These are phyloP conservation scores for Aspergillus jensenii DNA, from an alignment of 2,329 filamentous ascomycete species.

Conservation along the genomic window DNA sequence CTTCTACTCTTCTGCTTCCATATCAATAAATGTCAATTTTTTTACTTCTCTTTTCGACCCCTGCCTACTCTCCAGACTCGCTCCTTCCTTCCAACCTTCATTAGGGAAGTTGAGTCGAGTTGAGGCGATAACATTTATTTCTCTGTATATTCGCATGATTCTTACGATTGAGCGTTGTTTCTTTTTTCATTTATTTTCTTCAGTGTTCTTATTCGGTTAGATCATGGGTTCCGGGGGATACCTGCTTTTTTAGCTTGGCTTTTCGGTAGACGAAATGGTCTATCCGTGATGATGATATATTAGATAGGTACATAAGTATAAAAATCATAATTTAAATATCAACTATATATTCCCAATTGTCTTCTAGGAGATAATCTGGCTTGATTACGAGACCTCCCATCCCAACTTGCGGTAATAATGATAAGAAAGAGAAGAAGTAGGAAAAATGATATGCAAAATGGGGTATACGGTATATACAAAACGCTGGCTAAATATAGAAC, in stretches of 20 bases:
- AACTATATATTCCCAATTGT: background rate
- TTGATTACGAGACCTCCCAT: too few species aligned
- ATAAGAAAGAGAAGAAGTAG: too few species aligned
- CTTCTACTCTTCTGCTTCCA: background rate
- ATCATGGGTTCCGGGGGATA: constrained; percentile 6
- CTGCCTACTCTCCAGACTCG: background rate
- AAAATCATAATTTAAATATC: background rate
- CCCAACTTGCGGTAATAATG: too few species aligned
- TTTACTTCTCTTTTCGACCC: background rate
- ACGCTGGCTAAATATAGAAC: background rate
- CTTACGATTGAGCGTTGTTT: constrained; percentile 15
- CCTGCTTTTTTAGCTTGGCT: constrained; percentile 3
- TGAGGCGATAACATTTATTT: background rate
- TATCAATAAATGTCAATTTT: background rate
- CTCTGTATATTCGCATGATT: constrained; percentile 7
- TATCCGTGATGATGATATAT: background rate
- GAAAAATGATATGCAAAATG: too few species aligned
- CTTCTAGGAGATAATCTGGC: background rate
- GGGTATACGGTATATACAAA: background rate
- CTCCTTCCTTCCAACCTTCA: background rate
- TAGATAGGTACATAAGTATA: background rate
- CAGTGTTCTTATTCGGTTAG: background rate
- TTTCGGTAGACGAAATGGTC: background rate
- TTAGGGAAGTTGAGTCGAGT: background rate
- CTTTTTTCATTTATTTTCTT: background rate